Percentiles rank a stretch among this genome's conserved stretches.
Evolutionary conservation across 805 yeast genomes (phyloP).

Genomic region (Zygosaccharomyces rouxii): DNA sequence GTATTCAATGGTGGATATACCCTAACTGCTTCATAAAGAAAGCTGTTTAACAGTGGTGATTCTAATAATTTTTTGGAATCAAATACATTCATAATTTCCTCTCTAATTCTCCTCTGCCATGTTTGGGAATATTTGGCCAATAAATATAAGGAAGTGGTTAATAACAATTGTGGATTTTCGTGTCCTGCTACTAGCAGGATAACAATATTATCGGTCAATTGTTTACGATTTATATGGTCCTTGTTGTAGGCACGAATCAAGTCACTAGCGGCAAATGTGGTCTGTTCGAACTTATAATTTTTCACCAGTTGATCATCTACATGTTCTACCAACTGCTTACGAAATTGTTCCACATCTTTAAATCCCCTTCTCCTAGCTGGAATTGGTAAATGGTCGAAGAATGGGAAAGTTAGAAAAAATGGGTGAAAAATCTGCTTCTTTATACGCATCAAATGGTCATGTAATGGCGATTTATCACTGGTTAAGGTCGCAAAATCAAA

Average conservation of each 20-base stretch:
- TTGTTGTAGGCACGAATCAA: slow-evolving; percentile 39
- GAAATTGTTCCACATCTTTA: slow-evolving; percentile 40
- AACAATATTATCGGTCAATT: slow-evolving; percentile 50
- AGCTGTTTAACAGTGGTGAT: slow-evolving; percentile 55
- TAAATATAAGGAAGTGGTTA: slow-evolving; percentile 45
- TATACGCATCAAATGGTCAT: slow-evolving; percentile 39
- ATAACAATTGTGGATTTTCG: slow-evolving; percentile 54
- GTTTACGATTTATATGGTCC: slow-evolving; percentile 41
- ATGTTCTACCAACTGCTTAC: slow-evolving; percentile 35
- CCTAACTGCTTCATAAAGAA: slow-evolving; percentile 55
- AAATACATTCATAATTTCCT: slow-evolving; percentile 39
- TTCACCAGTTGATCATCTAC: slow-evolving; percentile 34
- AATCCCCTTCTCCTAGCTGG: slow-evolving; percentile 45
- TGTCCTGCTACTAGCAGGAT: slow-evolving; percentile 59
- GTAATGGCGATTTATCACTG: slow-evolving; percentile 34
- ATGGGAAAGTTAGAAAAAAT: slow-evolving; percentile 51
- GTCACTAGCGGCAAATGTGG: slow-evolving; percentile 39
- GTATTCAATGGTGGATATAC: slow-evolving; percentile 55
- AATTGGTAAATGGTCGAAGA: slow-evolving; percentile 46
- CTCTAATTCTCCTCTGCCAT: slow-evolving; percentile 44
- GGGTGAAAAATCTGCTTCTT: slow-evolving; percentile 54
- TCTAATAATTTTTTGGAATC: slow-evolving; percentile 44
- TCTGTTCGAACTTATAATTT: slow-evolving; percentile 33
- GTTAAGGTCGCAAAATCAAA: slow-evolving; percentile 42
- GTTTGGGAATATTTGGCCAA: slow-evolving; percentile 40